Conservation (phyloP, 208 protist species). For the Phytomonas francai region DNA sequence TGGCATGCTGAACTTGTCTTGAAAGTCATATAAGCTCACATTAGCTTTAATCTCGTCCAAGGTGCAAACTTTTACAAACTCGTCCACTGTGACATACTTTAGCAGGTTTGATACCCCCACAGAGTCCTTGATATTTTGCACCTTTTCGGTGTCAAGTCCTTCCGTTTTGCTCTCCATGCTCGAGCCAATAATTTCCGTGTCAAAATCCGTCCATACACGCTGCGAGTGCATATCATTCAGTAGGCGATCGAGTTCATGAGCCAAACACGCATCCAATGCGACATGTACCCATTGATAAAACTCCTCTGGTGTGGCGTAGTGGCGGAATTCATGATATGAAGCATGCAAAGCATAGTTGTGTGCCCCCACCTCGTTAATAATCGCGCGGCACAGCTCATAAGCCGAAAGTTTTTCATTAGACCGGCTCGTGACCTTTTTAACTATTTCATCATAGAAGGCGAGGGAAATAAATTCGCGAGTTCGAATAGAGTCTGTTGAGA, state of each 20-base stretch:
- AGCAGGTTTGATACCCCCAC: conserved; percentile 40
- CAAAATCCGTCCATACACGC: background rate
- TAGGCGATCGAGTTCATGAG: conserved; percentile 14
- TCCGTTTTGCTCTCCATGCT: background rate
- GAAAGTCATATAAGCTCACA: conserved; percentile 23
- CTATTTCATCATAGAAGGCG: background rate
- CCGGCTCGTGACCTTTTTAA: background rate
- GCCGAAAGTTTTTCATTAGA: background rate
- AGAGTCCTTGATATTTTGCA: conserved; percentile 46
- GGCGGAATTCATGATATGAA: conserved; percentile 30
- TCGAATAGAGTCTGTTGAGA: background rate
- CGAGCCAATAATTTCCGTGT: background rate
- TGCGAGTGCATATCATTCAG: background rate
- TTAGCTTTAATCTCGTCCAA: conserved; percentile 34
- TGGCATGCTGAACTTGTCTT: conserved; percentile 18
- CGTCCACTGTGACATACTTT: conserved; percentile 41
- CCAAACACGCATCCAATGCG: conserved; percentile 35
- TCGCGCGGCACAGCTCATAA: background rate
- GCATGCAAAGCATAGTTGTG: conserved; percentile 50
- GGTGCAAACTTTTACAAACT: conserved; percentile 40
- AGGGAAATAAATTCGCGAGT: background rate
- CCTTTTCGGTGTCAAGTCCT: conserved; percentile 15
- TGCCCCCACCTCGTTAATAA: conserved; percentile 32
- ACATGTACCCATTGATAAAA: conserved; percentile 41
- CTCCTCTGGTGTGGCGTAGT: conserved; percentile 43